phyloP scores from a whole-genome alignment of 1,284 basidiomycete species.

The Golubevia pallescens region DNA sequence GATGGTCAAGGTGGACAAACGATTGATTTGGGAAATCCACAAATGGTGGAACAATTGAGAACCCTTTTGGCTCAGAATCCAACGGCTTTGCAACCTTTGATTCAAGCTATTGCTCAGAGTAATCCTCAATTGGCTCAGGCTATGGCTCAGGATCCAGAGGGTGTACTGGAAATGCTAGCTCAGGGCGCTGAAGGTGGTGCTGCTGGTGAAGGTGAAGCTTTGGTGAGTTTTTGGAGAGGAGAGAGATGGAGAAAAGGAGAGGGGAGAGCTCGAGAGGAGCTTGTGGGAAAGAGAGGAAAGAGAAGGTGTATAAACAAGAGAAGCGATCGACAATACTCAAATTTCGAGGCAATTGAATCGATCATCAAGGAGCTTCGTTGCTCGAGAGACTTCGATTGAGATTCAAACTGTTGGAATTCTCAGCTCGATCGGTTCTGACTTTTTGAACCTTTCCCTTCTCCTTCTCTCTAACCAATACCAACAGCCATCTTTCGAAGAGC shows the following conservation, averaged over 20 bases:
- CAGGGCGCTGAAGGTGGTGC: constrained; percentile 24
- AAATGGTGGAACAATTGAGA: constrained; percentile 56
- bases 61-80: constrained; percentile 57
- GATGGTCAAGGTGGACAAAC: constrained; percentile 49
- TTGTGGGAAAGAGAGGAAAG: constrained; percentile 24
- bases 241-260: not conserved
- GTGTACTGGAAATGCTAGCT: constrained; percentile 51
- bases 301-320: constrained; percentile 53
- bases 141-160: constrained; percentile 54
- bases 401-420: no score
- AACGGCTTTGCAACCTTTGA: constrained; percentile 52
- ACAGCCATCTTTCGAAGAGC: constrained; percentile 35
- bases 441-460: not conserved
- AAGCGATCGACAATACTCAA: no score
- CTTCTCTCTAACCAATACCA: not conserved
- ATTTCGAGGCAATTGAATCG: no score
- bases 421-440: no score
- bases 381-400: no score
- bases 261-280: not conserved
- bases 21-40: constrained; percentile 58
- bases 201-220: not conserved
- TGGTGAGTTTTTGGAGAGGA: not conserved
- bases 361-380: no score
- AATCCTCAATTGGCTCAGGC: constrained; percentile 60
- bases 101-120: constrained; percentile 59